Base-by-base conservation (phyloP, 441 rosid species). In the Erodium trifolium region DNA sequence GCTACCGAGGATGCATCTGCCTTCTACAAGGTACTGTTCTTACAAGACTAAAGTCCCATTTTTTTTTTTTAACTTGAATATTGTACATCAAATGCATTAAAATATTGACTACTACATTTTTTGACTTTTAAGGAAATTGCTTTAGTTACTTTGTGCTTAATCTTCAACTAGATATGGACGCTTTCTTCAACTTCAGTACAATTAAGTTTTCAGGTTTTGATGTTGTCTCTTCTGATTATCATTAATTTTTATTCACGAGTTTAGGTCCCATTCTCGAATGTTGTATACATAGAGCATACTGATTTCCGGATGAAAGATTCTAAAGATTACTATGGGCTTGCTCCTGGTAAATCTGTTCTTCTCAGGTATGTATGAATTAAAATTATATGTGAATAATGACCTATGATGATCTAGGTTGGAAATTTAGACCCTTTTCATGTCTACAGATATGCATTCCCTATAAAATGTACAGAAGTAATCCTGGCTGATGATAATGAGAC, bases 291-390 rank as follows among this genome's bases (percentile, higher is more conserved):
- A 76, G 98, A 92, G 69, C 80, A 71, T 31, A 80, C 97, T 78
- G 96, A 94, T 84, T 94, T 94, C 81, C 90, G 93, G 67, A 77
- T 83, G 90, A 87, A 90, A 76, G 98, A 94, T 83, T 90, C 99
- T 10, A 88, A 90, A 78, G 97, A 88, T 78, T 94, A 83, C 74
- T 94, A 87, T 72, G 99, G 99, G 68, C 93, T 94, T 51, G 94
- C 97, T 63, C 99, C 88, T 53, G 97, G 94, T 71, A 94, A 92
- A 86, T 92, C 93, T 18, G 92, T 80, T 65, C 76, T 92, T 51
- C 91, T 92, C 67, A 87, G 97, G 97, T 90, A 80, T 73, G 70
- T 45, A 34, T 34, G 13, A 45, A 45, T 45, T 12, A 3, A 7
- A 45, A 1, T 39, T 19, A 6, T 65, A 65, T 66, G 23, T 14